Percentiles rank a stretch among this genome's conserved stretches.
Evolutionary conservation across 352 stramenopile genomes (phyloP).

Genomic region (Globisporangium cystogenes): DNA sequence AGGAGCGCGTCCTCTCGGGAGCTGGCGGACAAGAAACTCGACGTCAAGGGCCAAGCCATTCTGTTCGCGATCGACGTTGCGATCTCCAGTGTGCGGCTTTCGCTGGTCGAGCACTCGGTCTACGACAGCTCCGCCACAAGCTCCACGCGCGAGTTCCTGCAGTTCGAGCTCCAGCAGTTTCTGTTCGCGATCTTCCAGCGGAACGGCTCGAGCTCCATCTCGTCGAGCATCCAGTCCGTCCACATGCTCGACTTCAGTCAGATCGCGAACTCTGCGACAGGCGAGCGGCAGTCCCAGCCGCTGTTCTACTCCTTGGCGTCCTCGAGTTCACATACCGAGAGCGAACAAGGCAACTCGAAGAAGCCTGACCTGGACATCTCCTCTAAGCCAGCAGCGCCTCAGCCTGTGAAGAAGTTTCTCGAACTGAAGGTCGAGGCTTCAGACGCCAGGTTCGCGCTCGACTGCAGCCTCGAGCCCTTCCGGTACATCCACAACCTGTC

Average conservation of each 20-base stretch:
- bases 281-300: slow-evolving; percentile 18
- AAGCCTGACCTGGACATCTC: not conserved
- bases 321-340: not conserved
- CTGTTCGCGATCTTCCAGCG: slow-evolving; percentile 60
- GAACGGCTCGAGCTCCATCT: slow-evolving; percentile 37
- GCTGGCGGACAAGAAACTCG: slow-evolving; percentile 34
- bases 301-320: slow-evolving; percentile 31
- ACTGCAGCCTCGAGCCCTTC: slow-evolving; percentile 55
- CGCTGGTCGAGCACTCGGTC: slow-evolving; percentile 23
- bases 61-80: slow-evolving; percentile 60
- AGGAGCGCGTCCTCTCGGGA: slow-evolving; percentile 49
- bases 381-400: not conserved
- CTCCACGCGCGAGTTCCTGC: slow-evolving; percentile 47
- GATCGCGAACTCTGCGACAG: slow-evolving; percentile 2
- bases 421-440: slow-evolving; percentile 54
- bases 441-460: slow-evolving; percentile 45
- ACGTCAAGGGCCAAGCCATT: slow-evolving; percentile 46
- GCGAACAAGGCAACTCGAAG: not conserved
- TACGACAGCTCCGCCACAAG: slow-evolving; percentile 2
- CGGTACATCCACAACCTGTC: slow-evolving; percentile 70
- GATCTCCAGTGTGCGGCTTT: slow-evolving; percentile 49
- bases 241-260: slow-evolving; percentile 71
- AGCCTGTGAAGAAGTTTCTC: slow-evolving; percentile 26
- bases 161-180: slow-evolving; percentile 66
- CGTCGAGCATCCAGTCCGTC: slow-evolving; percentile 49